Evolutionary conservation across 441 rosid species (phyloP).

Genomic region (Euphorbia schlechtendalii): DNA sequence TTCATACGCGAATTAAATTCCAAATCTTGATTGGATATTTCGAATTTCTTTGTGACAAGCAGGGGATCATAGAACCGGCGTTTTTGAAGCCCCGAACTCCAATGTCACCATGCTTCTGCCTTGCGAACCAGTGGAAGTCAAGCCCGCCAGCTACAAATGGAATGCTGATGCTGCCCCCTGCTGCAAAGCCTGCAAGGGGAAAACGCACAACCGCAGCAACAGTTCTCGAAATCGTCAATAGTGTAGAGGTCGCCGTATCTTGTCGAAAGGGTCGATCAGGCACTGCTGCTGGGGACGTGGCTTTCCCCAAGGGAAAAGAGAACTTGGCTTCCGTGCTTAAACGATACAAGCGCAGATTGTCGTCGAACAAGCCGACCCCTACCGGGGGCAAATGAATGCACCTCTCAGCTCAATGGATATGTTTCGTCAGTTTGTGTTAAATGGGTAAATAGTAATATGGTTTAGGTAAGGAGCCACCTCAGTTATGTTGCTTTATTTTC

Average conservation of each 20-base stretch:
- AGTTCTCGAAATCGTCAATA: conserved; percentile 72
- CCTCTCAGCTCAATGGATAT: no score
- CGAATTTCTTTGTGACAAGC: conserved; percentile 21
- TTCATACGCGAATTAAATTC: no score
- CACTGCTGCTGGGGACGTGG: conserved; percentile 96
- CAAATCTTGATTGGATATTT: no score
- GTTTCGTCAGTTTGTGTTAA: no score
- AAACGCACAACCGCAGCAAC: conserved; percentile 60
- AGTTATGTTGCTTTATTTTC: no score
- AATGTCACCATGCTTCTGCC: conserved; percentile 78
- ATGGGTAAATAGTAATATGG: no score
- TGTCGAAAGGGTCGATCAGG: conserved; percentile 82
- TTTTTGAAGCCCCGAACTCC: conserved; percentile 71
- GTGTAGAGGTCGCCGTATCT: conserved; percentile 79
- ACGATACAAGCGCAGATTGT: conserved; percentile 82
- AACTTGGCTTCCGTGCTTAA: conserved; percentile 90
- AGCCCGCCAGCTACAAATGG: conserved; percentile 57
- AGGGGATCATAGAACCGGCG: conserved; percentile 85
- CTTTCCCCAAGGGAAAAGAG: conserved; percentile 90
- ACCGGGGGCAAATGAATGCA: conserved; percentile 34
- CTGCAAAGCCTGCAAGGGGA: conserved; percentile 68
- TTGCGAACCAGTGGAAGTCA: conserved; percentile 48
- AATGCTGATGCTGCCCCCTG: conserved; percentile 62
- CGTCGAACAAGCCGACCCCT: conserved; percentile 36
- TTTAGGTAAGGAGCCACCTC: no score